phyloP scores from a whole-genome alignment of 1,139 yeast genomes.

The Yamadazyma trypodendri region DNA sequence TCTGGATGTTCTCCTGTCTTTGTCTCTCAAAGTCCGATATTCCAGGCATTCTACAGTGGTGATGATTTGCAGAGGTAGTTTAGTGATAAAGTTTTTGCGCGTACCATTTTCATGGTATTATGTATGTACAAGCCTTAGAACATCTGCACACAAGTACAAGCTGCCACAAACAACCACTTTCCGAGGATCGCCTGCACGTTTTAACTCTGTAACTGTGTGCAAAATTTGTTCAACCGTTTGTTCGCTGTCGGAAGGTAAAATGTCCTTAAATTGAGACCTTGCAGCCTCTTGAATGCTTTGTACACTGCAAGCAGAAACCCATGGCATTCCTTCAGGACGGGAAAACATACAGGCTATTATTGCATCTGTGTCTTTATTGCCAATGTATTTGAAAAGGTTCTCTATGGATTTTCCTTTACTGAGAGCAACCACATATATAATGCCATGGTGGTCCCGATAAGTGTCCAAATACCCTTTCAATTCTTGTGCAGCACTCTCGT shows the following conservation, averaged over 20 bases:
- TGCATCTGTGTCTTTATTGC: slow-evolving; percentile 45
- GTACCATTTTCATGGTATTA: not conserved
- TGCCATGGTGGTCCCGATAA: slow-evolving; percentile 24
- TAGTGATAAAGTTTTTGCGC: slow-evolving; percentile 1
- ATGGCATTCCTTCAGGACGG: slow-evolving; percentile 85
- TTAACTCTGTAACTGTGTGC: slow-evolving; percentile 16
- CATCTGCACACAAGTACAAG: slow-evolving; percentile 71
- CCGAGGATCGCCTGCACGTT: slow-evolving; percentile 23
- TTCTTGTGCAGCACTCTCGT: slow-evolving; percentile 76
- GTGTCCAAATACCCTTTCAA: slow-evolving; percentile 40
- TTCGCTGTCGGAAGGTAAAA: slow-evolving; percentile 11
- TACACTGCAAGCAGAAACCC: slow-evolving; percentile 61
- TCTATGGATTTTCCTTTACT: slow-evolving; percentile 69
- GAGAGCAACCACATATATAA: slow-evolving; percentile 69
- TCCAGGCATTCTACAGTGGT: slow-evolving; percentile 21
- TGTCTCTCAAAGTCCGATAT: slow-evolving; percentile 68
- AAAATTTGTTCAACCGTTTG: slow-evolving; percentile 18
- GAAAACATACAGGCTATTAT: slow-evolving; percentile 65
- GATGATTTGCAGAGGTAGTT: too few species aligned
- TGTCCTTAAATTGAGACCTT: slow-evolving; percentile 26
- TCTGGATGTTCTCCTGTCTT: slow-evolving; percentile 53
- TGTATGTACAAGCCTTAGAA: slow-evolving; percentile 37
- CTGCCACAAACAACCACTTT: slow-evolving; percentile 73
- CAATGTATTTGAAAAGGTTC: slow-evolving; percentile 51
- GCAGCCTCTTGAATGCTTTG: slow-evolving; percentile 35